Percentiles rank a stretch among this genome's conserved stretches.
Conservation (phyloP, 352 stramenopile genomes). For the Pythium volutum region DNA sequence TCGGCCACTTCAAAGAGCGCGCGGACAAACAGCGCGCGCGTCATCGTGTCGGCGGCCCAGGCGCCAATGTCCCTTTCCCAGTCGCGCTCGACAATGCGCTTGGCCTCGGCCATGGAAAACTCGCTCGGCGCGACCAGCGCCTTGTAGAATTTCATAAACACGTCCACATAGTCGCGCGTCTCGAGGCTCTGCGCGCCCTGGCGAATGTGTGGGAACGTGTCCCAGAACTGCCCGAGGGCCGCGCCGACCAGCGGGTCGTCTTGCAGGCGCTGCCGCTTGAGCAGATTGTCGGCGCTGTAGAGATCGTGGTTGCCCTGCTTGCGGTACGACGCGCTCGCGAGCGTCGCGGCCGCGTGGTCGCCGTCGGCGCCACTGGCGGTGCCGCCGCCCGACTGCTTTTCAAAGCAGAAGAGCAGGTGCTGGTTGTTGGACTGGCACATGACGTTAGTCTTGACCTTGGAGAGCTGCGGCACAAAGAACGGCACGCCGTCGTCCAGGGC, state of each 20-base stretch:
- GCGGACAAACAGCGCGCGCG: slow-evolving; percentile 52
- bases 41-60: slow-evolving; percentile 42
- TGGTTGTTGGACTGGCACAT: slow-evolving; percentile 35
- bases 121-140: slow-evolving; percentile 61
- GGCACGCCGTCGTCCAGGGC: slow-evolving; percentile 21
- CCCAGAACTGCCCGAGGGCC: slow-evolving; percentile 64
- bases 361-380: background rate
- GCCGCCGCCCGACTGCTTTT: slow-evolving; percentile 15
- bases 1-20: slow-evolving; percentile 83
- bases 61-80: slow-evolving; percentile 57
- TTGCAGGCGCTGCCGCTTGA: slow-evolving; percentile 50
- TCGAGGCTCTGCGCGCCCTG: slow-evolving; percentile 41
- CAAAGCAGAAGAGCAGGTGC: slow-evolving; percentile 40
- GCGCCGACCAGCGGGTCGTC: slow-evolving; percentile 44
- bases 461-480: slow-evolving; percentile 41
- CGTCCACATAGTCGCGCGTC: slow-evolving; percentile 61
- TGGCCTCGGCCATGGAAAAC: slow-evolving; percentile 69
- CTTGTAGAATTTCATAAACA: slow-evolving; percentile 86
- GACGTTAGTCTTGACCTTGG: slow-evolving; percentile 45
- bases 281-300: slow-evolving; percentile 72
- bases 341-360: background rate
- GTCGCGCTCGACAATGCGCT: slow-evolving; percentile 75
- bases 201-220: slow-evolving; percentile 62
- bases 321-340: slow-evolving; percentile 42
- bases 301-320: slow-evolving; percentile 67